phyloP scores from a whole-genome alignment of 1,284 basidiomycete species.

The Ustilago sp. region DNA sequence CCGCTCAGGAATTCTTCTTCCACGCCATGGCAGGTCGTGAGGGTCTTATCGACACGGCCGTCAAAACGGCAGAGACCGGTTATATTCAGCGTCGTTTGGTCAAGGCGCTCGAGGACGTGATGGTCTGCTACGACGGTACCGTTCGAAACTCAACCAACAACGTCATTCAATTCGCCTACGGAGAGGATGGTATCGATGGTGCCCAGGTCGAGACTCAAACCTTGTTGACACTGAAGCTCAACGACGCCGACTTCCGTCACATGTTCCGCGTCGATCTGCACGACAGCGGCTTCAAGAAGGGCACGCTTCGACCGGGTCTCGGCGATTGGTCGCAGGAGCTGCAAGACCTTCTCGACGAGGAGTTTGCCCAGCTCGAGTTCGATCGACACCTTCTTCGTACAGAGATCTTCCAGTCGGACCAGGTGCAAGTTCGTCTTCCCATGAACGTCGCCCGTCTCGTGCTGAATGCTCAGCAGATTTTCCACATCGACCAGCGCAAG shows the following conservation, averaged over 20 bases:
- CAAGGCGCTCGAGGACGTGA: conserved; percentile 97
- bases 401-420: conserved; percentile 81
- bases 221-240: conserved; percentile 87
- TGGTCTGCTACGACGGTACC: conserved; percentile 97
- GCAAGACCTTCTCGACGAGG: conserved; percentile 89
- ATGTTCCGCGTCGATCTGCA: conserved; percentile 92
- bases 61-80: conserved; percentile 99
- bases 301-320: conserved; percentile 91
- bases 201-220: conserved; percentile 96
- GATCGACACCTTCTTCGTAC: conserved; percentile 82
- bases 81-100: conserved; percentile 98
- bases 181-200: conserved; percentile 98
- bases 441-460: conserved; percentile 89
- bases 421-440: conserved; percentile 76
- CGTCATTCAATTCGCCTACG: conserved; percentile 95
- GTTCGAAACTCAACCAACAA: conserved; percentile 84
- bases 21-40: conserved; percentile 99
- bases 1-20: conserved; percentile 99
- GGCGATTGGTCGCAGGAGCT: conserved; percentile 86
- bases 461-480: conserved; percentile 95
- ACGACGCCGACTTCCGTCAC: conserved; percentile 85
- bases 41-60: conserved; percentile 98
- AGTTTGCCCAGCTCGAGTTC: conserved; percentile 80
- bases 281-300: conserved; percentile 71
- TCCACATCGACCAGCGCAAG: conserved; percentile 93